Conservation (phyloP, 1,139 yeast genomes). For the Wickerhamiella pararugosa region DNA sequence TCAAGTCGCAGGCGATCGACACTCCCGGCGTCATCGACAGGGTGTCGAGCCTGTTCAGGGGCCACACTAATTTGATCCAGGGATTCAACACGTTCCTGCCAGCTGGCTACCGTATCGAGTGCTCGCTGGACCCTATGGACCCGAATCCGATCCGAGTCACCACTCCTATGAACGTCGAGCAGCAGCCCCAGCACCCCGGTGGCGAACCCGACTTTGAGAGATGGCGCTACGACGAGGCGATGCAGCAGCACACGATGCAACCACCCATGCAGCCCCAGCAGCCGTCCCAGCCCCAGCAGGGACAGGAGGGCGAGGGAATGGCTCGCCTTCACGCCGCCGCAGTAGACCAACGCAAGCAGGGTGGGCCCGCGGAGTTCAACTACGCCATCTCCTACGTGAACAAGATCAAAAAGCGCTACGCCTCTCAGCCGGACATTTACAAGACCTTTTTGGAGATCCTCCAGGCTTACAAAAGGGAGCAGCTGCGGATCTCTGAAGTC, state of each 20-base stretch:
- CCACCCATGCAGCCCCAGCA: conserved; percentile 9
- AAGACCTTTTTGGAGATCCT: conserved; percentile 87
- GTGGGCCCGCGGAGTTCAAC: conserved; percentile 89
- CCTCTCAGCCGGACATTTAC: conserved; percentile 89
- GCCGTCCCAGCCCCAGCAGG: conserved; percentile 11
- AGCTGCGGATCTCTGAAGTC: conserved; percentile 86
- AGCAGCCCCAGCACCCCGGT: conserved; percentile 32
- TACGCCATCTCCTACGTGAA: conserved; percentile 95
- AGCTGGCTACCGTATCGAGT: conserved; percentile 89
- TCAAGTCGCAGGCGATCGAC: conserved; percentile 63
- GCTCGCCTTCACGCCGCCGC: conserved; percentile 12
- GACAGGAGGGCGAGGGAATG: conserved; percentile 8
- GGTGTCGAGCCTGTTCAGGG: conserved; percentile 77
- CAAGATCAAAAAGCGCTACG: conserved; percentile 85
- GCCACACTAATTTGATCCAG: conserved; percentile 85
- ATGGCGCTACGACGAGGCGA: conserved; percentile 5
- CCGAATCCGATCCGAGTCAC: conserved; percentile 89
- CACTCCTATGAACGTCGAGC: conserved; percentile 45
- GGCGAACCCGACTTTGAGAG: conserved; percentile 25
- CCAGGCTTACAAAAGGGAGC: conserved; percentile 93
- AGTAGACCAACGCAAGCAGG: conserved; percentile 20
- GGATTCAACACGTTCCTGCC: conserved; percentile 96
- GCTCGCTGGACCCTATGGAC: conserved; percentile 78
- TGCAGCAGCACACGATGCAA: conserved; percentile 7
- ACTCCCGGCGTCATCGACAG: conserved; percentile 98